phyloP scores from a whole-genome alignment of 768 basidiomycete genomes.

The Boletus sp. region DNA sequence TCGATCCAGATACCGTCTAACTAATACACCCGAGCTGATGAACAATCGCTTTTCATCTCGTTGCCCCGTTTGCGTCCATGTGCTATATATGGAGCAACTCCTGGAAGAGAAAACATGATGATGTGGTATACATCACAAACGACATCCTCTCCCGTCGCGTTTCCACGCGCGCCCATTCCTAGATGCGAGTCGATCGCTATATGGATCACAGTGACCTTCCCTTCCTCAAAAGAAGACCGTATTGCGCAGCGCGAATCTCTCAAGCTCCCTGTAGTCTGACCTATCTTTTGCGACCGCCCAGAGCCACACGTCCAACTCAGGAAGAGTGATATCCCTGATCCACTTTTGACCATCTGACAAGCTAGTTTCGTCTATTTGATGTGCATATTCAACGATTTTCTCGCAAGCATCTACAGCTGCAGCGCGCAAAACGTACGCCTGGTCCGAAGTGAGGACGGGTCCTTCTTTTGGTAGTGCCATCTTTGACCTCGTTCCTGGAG shows the following conservation, averaged over 20 bases:
- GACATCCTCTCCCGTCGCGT: neutral
- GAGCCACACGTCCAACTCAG: slow-evolving; percentile 73
- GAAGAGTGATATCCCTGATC: slow-evolving; percentile 55
- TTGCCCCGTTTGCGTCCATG: neutral
- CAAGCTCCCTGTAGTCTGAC: slow-evolving; percentile 61
- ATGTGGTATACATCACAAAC: neutral
- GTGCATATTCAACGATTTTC: slow-evolving; percentile 56
- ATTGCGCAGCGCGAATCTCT: slow-evolving; percentile 61
- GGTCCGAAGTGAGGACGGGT: slow-evolving; percentile 53
- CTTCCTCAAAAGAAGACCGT: slow-evolving; percentile 62
- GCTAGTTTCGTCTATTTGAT: slow-evolving; percentile 23
- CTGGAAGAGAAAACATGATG: neutral
- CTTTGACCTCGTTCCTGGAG: slow-evolving; percentile 14
- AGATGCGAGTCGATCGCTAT: neutral
- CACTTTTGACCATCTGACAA: slow-evolving; percentile 37
- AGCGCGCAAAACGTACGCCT: slow-evolving; percentile 72
- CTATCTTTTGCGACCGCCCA: slow-evolving; percentile 81
- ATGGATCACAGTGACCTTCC: neutral
- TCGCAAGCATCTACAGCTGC: slow-evolving; percentile 80
- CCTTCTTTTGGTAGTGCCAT: slow-evolving; percentile 38
- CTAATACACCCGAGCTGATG: neutral
- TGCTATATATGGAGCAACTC: neutral
- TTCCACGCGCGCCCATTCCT: neutral
- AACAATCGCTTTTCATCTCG: slow-evolving; percentile 7
- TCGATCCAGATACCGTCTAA: slow-evolving; percentile 9